These are phyloP conservation scores for Pythium guiyangense DNA, from an alignment of 352 stramenopile species.

Conservation along the genomic window DNA sequence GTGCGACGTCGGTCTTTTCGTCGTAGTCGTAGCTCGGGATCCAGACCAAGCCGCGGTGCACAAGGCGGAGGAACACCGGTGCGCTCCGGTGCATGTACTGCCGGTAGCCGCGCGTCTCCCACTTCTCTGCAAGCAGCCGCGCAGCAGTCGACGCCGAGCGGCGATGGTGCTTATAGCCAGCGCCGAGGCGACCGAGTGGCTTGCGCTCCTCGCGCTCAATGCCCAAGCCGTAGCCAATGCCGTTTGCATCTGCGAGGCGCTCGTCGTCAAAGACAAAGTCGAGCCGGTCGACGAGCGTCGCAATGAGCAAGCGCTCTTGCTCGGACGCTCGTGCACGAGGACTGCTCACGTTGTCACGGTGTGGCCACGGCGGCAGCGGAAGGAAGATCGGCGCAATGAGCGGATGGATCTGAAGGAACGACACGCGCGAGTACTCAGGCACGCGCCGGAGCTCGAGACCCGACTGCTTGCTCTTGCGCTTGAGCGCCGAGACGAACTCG, in stretches of 20 bases:
- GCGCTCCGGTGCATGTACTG: slow-evolving; percentile 69
- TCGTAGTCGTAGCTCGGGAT: slow-evolving; percentile 77
- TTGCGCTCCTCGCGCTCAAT: slow-evolving; percentile 47
- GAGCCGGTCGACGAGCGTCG: slow-evolving; percentile 32
- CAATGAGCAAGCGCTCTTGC: slow-evolving; percentile 22
- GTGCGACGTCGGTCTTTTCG: slow-evolving; percentile 28
- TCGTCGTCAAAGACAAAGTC: slow-evolving; percentile 71
- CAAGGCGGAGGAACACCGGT: slow-evolving; percentile 66
- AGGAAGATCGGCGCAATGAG: slow-evolving; percentile 64
- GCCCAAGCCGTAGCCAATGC: slow-evolving; percentile 64
- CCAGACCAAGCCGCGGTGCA: slow-evolving; percentile 68
- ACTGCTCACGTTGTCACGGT: slow-evolving; percentile 4
- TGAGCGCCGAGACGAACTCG: slow-evolving; percentile 64
- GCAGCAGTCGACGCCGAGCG: slow-evolving; percentile 31
- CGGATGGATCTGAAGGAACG: slow-evolving; percentile 70
- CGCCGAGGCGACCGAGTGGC: background rate
- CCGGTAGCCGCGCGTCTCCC: slow-evolving; percentile 58
- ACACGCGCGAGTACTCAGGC: slow-evolving; percentile 70
- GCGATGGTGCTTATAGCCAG: background rate
- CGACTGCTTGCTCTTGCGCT: slow-evolving; percentile 61
- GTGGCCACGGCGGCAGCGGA: slow-evolving; percentile 20
- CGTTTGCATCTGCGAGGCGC: slow-evolving; percentile 48
- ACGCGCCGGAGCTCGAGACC: slow-evolving; percentile 62
- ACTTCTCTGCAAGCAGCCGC: slow-evolving; percentile 33
- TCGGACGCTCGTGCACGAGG: background rate